phyloP scores from a whole-genome alignment of 1,284 basidiomycete species.

The Exobasidium cylindrosporum region DNA sequence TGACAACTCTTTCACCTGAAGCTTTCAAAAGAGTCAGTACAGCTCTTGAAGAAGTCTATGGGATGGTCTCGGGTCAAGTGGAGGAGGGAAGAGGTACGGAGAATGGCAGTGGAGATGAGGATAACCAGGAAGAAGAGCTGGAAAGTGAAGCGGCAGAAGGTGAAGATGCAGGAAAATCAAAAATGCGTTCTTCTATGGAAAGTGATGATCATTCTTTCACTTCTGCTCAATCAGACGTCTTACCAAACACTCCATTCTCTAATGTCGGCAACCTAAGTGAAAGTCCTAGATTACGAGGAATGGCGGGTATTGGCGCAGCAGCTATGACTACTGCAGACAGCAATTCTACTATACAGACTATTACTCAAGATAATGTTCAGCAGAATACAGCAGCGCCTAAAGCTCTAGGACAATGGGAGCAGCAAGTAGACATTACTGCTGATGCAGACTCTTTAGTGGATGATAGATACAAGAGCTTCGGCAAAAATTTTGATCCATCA shows the following conservation, averaged over 20 bases:
- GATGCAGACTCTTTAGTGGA: too few relatives aligned
- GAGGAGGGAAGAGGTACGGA: constrained; percentile 11
- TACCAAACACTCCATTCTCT: background rate
- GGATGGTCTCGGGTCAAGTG: constrained; percentile 24
- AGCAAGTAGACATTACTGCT: too few relatives aligned
- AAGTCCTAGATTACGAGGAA: background rate
- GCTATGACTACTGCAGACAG: background rate
- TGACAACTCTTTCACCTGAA: constrained; percentile 28
- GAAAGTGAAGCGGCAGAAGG: constrained; percentile 1
- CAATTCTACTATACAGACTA: background rate
- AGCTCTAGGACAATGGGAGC: background rate
- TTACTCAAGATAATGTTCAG: background rate
- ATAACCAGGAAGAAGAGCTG: constrained; percentile 12
- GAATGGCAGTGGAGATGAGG: constrained; percentile 13
- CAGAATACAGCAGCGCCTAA: background rate
- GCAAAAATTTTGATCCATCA: too few relatives aligned
- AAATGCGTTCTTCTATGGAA: constrained; percentile 19
- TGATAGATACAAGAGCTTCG: too few relatives aligned
- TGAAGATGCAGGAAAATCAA: constrained; percentile 2
- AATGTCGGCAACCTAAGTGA: background rate
- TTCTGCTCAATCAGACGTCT: constrained; percentile 29
- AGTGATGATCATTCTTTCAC: constrained; percentile 36
- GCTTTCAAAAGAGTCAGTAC: constrained; percentile 48
- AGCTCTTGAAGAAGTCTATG: constrained; percentile 44
- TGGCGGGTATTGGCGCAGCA: constrained; percentile 4